Evolutionary conservation across 2,329 filamentous ascomycete species (phyloP).

Genomic region (Nothomitra cinnamomea): DNA sequence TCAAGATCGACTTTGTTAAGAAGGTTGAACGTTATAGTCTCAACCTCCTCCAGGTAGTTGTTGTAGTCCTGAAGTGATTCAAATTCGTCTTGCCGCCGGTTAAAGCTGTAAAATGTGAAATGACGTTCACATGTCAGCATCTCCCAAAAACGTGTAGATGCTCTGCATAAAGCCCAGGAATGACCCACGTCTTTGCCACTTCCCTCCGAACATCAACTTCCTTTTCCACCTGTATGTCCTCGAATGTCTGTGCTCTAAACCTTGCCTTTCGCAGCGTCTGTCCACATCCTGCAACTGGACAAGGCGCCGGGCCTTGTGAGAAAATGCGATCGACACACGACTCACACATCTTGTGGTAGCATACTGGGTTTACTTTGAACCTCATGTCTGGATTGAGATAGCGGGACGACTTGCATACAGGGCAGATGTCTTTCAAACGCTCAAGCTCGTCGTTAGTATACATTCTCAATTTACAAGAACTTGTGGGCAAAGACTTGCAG

Average conservation of each 20-base stretch:
- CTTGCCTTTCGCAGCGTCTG: slow-evolving; percentile 70
- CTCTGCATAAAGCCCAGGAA: not conserved
- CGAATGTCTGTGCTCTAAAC: slow-evolving; percentile 81
- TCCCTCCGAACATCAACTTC: slow-evolving; percentile 82
- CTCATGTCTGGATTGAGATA: slow-evolving; percentile 90
- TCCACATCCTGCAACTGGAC: slow-evolving; percentile 76
- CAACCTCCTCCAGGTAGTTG: slow-evolving; percentile 85
- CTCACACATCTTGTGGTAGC: slow-evolving; percentile 98
- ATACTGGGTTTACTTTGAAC: slow-evolving; percentile 94
- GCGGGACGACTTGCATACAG: slow-evolving; percentile 89
- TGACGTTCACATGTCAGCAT: not conserved
- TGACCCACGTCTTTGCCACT: slow-evolving; percentile 41
- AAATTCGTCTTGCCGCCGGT: slow-evolving; percentile 82
- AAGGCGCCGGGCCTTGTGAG: slow-evolving; percentile 76
- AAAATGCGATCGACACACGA: slow-evolving; percentile 93
- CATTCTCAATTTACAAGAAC: not conserved
- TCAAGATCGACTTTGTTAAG: slow-evolving; percentile 53
- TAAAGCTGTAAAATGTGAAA: slow-evolving; percentile 55
- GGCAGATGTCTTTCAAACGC: slow-evolving; percentile 54
- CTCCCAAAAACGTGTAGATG: not conserved
- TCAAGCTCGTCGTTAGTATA: slow-evolving; percentile 2
- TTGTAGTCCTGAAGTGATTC: slow-evolving; percentile 71
- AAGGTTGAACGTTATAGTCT: slow-evolving; percentile 78
- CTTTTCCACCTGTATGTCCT: slow-evolving; percentile 70
- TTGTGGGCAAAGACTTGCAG: slow-evolving; percentile 12